Base-by-base conservation (phyloP, 345 rosid genomes). In the Lepidium aucheri region DNA sequence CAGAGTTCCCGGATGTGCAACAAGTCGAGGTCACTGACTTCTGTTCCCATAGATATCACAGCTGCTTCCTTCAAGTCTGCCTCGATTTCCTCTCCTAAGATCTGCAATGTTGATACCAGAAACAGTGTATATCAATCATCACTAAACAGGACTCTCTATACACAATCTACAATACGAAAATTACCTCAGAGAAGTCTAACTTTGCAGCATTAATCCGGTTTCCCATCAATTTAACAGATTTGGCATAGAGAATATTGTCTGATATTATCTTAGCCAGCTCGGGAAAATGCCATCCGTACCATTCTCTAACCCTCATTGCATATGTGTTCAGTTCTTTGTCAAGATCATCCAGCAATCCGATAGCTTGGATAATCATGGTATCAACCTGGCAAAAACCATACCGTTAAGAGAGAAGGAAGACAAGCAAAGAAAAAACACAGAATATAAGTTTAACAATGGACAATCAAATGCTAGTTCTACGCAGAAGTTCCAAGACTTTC, bases 281-380 rank as follows among this genome's bases (percentile, higher is more conserved):
- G 0, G 95, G 97, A 76, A 88, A 88, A 76, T 88, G 97, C 97
- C 95, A 90, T 17, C 95, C 95, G 5, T 88, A 88, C 97, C 95
- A 88, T 64, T 90, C 95, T 22, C 85, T 81, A 20, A 84, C 90
- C 54, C 97, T 85, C 97, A 88, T 90, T 0, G 93, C 88, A 32
- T 88, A 90, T 0, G 86, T 86, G 64, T 88, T 90, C 2, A 88
- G 79, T 77, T 90, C 95, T 74, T 90, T 90, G 75, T 87, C 92
- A 50, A 90, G 93, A 69, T 90, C 95, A 22, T 88, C 97, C 6
- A 88, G 90, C 33, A 90, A 69, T 20, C 97, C 95, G 15, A 90
- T 87, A 8, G 95, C 97, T 63, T 90, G 97, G 70, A 90, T 81
- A 40, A 90, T 86, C 97, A 90, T 90, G 0, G 97, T 87, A 64